phyloP scores from a whole-genome alignment of 108 stramenopile genomes.

The Discostella stelligeroides region DNA sequence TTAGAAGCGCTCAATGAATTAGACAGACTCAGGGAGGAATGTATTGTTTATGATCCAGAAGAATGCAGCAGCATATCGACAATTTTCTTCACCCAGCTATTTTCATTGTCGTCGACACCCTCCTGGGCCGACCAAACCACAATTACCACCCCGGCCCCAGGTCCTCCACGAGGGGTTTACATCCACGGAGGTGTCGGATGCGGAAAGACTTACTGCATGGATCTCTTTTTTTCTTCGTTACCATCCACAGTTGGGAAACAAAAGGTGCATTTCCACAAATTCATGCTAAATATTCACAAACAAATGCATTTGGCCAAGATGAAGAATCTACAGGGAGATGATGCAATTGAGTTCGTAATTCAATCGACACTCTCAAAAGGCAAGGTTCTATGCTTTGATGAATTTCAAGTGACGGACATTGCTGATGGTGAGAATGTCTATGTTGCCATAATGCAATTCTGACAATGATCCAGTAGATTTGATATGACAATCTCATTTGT shows the following conservation, averaged over 20 bases:
- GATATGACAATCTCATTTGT: no score
- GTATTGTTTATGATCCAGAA: neutral
- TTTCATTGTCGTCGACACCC: conserved; percentile 13
- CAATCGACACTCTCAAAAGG: conserved; percentile 56
- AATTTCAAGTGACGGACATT: conserved; percentile 94
- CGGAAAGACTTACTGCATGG: conserved; percentile 98
- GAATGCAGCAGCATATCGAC: neutral
- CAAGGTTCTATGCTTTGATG: conserved; percentile 82
- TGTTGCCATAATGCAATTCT: no score
- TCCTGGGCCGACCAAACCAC: conserved; percentile 21
- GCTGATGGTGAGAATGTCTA: conserved; percentile 71
- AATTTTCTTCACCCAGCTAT: conserved; percentile 8
- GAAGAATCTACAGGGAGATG: conserved; percentile 33
- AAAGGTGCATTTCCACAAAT: conserved; percentile 97
- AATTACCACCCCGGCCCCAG: no score
- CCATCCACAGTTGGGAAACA: conserved; percentile 62
- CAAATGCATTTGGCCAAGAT: conserved; percentile 73
- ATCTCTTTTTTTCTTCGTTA: conserved; percentile 86
- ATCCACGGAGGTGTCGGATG: conserved; percentile 94
- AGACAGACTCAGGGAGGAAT: conserved; percentile 52
- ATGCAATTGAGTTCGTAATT: conserved; percentile 62
- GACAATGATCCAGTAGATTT: no score
- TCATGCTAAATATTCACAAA: conserved; percentile 93
- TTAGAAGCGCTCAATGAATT: conserved; percentile 59
- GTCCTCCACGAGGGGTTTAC: conserved; percentile 69